Conservation (phyloP, 2,329 filamentous ascomycete species). For the Aspergillus japonicus region DNA sequence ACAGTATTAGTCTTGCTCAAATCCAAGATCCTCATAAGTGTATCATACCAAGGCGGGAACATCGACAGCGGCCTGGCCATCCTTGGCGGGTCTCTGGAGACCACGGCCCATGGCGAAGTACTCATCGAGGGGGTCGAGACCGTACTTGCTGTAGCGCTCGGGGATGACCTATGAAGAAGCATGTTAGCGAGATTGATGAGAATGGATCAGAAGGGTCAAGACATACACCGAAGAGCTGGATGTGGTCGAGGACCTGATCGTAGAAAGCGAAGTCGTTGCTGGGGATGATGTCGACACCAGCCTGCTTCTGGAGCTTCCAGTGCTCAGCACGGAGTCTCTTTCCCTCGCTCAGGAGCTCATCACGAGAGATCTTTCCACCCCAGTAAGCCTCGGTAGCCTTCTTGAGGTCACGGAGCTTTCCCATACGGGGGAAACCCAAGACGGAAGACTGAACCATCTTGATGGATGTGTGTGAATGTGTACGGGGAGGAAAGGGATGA, state of each 20-base stretch:
- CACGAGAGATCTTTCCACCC: slow-evolving; percentile 89
- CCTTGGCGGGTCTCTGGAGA: slow-evolving; percentile 77
- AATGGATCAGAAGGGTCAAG: slow-evolving; percentile 11
- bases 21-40: neutral
- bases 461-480: slow-evolving; percentile 33
- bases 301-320: slow-evolving; percentile 99
- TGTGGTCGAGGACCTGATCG: slow-evolving; percentile 96
- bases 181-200: slow-evolving; percentile 21
- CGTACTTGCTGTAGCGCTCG: slow-evolving; percentile 88
- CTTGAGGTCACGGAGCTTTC: slow-evolving; percentile 97
- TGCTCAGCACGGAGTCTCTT: slow-evolving; percentile 95
- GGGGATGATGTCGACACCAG: slow-evolving; percentile 94
- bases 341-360: slow-evolving; percentile 87
- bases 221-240: slow-evolving; percentile 92
- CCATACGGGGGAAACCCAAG: slow-evolving; percentile 99
- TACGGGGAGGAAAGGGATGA: slow-evolving; percentile 8
- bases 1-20: too few species aligned
- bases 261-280: slow-evolving; percentile 99
- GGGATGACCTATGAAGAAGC: slow-evolving; percentile 67
- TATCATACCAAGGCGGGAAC: slow-evolving; percentile 72
- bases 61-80: slow-evolving; percentile 62
- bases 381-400: slow-evolving; percentile 99
- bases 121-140: slow-evolving; percentile 84
- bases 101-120: slow-evolving; percentile 99
- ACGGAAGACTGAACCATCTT: slow-evolving; percentile 69